Evolutionary conservation across 2,329 filamentous ascomycete genomes (phyloP).

Genomic region (Cryoendolithus antarcticus): DNA sequence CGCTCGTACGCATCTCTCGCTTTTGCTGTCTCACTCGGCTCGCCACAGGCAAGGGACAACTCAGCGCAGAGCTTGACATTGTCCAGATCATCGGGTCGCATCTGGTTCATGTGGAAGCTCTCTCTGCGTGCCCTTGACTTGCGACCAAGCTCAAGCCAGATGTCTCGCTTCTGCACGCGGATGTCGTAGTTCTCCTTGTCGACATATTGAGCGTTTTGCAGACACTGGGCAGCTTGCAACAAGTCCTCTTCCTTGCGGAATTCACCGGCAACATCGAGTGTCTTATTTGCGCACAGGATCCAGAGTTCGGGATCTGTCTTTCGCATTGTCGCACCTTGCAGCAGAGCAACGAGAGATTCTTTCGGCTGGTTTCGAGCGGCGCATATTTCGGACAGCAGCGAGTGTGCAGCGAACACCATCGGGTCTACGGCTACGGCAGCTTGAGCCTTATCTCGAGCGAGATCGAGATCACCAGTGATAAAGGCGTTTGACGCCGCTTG

Average conservation of each 20-base stretch:
- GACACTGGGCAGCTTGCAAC: constrained; percentile 41
- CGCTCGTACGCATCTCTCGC: constrained; percentile 34
- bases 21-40: constrained; percentile 14
- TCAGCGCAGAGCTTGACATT: constrained; percentile 45
- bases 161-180: constrained; percentile 41
- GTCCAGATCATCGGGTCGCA: constrained; percentile 41
- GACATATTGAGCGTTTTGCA: constrained; percentile 37
- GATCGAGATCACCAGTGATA: constrained; percentile 47
- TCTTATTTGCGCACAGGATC: constrained; percentile 44
- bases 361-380: constrained; percentile 42
- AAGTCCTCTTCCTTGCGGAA: constrained; percentile 26
- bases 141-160: constrained; percentile 40
- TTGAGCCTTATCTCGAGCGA: constrained; percentile 42
- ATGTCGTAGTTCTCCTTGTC: constrained; percentile 34
- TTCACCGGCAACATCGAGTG: constrained; percentile 37
- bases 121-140: constrained; percentile 36
- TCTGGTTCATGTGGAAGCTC: constrained; percentile 43
- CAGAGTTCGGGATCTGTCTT: constrained; percentile 42
- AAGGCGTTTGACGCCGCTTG: constrained; percentile 57
- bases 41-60: constrained; percentile 27
- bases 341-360: constrained; percentile 44
- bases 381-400: constrained; percentile 47
- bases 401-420: constrained; percentile 50
- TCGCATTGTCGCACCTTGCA: constrained; percentile 43
- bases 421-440: constrained; percentile 45